Evolutionary conservation across 2,329 filamentous ascomycete species (phyloP).

Genomic region (Periconia sp.): DNA sequence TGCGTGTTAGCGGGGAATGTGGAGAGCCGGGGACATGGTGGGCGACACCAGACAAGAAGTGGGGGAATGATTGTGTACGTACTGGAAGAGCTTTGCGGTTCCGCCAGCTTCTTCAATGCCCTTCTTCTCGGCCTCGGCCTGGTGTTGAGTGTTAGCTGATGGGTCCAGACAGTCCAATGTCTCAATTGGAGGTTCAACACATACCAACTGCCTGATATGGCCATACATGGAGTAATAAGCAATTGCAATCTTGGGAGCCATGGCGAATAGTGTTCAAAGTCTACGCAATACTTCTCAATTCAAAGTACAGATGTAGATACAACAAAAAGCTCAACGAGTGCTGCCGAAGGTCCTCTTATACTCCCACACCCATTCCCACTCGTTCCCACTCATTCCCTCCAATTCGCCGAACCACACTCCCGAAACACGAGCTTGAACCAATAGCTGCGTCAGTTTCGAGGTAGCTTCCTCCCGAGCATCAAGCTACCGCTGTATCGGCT

Average conservation of each 20-base stretch:
- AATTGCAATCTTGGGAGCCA: constrained; percentile 93
- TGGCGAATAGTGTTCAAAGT: constrained; percentile 45
- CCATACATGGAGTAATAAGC: constrained; percentile 64
- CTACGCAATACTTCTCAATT: too few species aligned
- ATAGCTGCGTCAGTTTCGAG: too few species aligned
- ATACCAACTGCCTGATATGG: constrained; percentile 41
- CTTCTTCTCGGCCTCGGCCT: constrained; percentile 91
- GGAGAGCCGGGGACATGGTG: constrained; percentile 1
- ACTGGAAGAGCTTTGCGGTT: constrained; percentile 81
- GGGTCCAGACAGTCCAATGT: background rate
- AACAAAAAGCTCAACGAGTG: constrained; percentile 6
- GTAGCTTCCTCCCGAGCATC: too few species aligned
- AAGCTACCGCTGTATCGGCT: too few species aligned
- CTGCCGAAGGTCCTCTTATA: constrained; percentile 12
- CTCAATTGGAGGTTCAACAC: constrained; percentile 10
- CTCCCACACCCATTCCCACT: background rate
- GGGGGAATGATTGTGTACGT: constrained; percentile 36
- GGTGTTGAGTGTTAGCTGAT: constrained; percentile 6
- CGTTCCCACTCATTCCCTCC: background rate
- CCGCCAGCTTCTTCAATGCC: constrained; percentile 90
- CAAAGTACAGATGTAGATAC: background rate
- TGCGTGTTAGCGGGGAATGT: constrained; percentile 7
- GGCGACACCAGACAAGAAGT: background rate
- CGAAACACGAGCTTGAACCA: too few species aligned
- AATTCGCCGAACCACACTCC: background rate